Base-by-base conservation (phyloP, 768 basidiomycete species). In the Tulasnella sp. region DNA sequence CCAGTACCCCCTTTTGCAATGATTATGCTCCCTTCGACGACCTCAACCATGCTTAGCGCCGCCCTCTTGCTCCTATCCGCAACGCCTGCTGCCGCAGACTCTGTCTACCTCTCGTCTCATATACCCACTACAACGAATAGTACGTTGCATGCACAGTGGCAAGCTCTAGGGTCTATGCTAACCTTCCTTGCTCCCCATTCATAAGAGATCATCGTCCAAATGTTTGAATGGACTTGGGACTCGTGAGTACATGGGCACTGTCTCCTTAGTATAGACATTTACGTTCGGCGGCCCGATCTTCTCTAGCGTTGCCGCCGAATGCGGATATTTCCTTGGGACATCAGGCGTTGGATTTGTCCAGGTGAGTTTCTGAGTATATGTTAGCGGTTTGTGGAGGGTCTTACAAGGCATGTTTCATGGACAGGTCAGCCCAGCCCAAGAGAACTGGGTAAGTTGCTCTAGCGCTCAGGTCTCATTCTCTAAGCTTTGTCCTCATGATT, bases 271-370 rank as follows among this genome's bases (percentile, higher is more conserved):
- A 15, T 38, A 7, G 34, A 38, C 15, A 7, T 38, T 38, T 5
- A 5, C 15, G 34, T 7, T 38, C 5, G 5, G 5, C 15, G 34
- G 15, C 5, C 34, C 34, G 34, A 15, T 38, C 15, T 7, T 38
- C 34, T 38, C 15, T 15, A 38, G 34, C 7, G 66, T 86, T 48
- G 83, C 82, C 0, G 65, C 74, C 1, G 84, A 86, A 68, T 86
- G 84, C 69, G 78, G 74, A 3, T 72, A 72, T 53, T 85, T 83
- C 66, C 74, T 85, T 43, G 83, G 84, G 0, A 82, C 83, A 2
- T 77, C 80, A n/a, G 82, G 82, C 8, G 75, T 85, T 65, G 83
- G 82, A 4, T 84, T 76, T 63, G 82, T 85, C 21, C 83, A 85
- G 80, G 73, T 70, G 50, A 73, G 80, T 17, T 19, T 30, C n/a